phyloP scores from a whole-genome alignment of 2,329 filamentous ascomycete species.

The Pestalotiopsis sp. region DNA sequence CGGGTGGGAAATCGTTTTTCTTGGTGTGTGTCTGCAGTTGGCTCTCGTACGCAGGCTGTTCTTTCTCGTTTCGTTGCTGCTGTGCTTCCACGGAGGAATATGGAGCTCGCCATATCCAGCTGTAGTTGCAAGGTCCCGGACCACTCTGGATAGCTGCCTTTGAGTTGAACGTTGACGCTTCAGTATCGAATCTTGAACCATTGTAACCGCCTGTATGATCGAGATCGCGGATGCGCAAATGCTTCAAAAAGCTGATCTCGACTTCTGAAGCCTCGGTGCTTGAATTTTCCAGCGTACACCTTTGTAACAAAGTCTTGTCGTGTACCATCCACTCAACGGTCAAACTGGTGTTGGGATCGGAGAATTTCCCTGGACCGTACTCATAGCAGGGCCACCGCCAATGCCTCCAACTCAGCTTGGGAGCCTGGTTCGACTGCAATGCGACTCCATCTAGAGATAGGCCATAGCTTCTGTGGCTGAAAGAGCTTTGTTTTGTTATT shows the following conservation, averaged over 20 bases:
- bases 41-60: neutral
- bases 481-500: neutral
- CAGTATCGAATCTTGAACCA: conserved; percentile 1
- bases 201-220: neutral
- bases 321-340: conserved; percentile 14
- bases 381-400: conserved; percentile 1
- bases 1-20: too few relatives aligned
- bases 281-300: neutral
- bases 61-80: neutral
- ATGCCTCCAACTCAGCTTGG: neutral
- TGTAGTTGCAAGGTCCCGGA: neutral
- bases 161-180: neutral
- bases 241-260: neutral
- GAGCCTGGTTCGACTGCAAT: neutral
- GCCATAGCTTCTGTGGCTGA: neutral
- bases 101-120: neutral
- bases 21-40: too few relatives aligned
- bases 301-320: conserved; percentile 10
- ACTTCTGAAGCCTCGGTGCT: neutral
- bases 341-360: too few relatives aligned
- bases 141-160: neutral
- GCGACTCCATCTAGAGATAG: neutral
- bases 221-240: conserved; percentile 11
- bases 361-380: neutral
- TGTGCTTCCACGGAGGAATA: neutral